These are phyloP conservation scores for Neobulgaria alba DNA, from an alignment of 2,329 filamentous ascomycete genomes.

Conservation along the genomic window DNA sequence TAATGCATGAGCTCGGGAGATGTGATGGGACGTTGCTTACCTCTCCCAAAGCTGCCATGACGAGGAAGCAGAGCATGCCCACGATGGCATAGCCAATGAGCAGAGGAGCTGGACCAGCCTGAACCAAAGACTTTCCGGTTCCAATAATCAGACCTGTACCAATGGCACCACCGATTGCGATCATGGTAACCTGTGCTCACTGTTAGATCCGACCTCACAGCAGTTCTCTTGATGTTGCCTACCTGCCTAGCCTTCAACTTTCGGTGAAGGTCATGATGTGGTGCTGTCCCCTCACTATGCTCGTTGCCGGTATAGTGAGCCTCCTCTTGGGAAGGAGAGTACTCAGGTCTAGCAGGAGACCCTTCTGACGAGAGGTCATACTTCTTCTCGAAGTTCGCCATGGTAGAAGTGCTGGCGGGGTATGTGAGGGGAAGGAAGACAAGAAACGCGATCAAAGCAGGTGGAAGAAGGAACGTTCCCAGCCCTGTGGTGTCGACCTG, in stretches of 20 bases:
- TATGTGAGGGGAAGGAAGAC: too few relatives aligned
- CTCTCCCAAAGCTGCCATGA: constrained; percentile 75
- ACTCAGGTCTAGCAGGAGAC: background rate
- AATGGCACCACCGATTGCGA: constrained; percentile 66
- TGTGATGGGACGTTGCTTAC: constrained; percentile 50
- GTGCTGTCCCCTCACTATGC: background rate
- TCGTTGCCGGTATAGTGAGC: background rate
- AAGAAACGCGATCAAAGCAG: background rate
- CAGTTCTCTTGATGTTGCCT: too few relatives aligned
- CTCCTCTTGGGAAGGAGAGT: background rate
- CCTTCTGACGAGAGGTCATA: background rate
- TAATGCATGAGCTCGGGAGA: background rate
- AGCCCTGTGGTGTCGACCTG: background rate
- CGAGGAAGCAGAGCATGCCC: constrained; percentile 66
- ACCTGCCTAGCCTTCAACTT: constrained; percentile 43
- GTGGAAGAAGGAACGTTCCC: background rate
- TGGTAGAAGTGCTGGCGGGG: background rate
- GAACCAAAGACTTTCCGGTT: constrained; percentile 38
- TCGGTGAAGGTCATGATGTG: constrained; percentile 35
- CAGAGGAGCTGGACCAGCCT: constrained; percentile 53
- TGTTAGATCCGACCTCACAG: too few relatives aligned
- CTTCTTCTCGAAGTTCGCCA: background rate
- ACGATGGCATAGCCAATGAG: constrained; percentile 64
- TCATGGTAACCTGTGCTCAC: constrained; percentile 54
- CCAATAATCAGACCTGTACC: constrained; percentile 66